Evolutionary conservation across 2,329 filamentous ascomycete species (phyloP).

Genomic region (Penicillium fuscoglaucum): DNA sequence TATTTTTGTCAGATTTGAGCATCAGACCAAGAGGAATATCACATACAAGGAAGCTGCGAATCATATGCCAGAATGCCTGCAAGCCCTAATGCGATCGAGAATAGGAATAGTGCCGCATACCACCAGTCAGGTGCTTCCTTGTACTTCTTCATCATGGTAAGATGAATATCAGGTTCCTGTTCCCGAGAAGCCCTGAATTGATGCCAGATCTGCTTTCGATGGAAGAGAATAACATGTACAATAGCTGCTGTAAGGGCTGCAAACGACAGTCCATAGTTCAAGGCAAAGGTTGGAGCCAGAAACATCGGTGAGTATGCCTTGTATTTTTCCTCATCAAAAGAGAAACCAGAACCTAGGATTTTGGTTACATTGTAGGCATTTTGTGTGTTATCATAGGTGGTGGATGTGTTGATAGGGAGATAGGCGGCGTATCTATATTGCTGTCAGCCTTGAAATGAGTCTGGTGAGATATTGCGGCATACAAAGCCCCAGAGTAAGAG

Average conservation of each 20-base stretch:
- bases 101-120: constrained; percentile 47
- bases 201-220: constrained; percentile 36
- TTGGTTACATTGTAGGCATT: constrained; percentile 34
- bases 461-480: constrained; percentile 4
- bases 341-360: constrained; percentile 32
- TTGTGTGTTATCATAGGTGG: constrained; percentile 39
- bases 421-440: constrained; percentile 27
- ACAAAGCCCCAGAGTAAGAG: constrained; percentile 33
- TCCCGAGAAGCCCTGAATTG: constrained; percentile 30
- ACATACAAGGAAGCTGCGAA: constrained; percentile 23
- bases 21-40: no score
- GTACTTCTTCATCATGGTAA: constrained; percentile 64
- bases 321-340: constrained; percentile 37
- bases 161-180: constrained; percentile 57
- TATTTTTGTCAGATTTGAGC: constrained; percentile 3
- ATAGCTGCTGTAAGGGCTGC: constrained; percentile 37
- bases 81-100: constrained; percentile 36
- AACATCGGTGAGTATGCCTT: constrained; percentile 41
- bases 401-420: constrained; percentile 37
- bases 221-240: constrained; percentile 35
- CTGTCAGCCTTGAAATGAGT: not conserved
- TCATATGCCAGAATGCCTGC: constrained; percentile 25
- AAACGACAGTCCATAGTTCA: constrained; percentile 42
- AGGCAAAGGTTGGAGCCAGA: constrained; percentile 36
- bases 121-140: constrained; percentile 52